Conservation (phyloP, 2,329 filamentous ascomycete genomes). For the Penicillium griseofulvum region DNA sequence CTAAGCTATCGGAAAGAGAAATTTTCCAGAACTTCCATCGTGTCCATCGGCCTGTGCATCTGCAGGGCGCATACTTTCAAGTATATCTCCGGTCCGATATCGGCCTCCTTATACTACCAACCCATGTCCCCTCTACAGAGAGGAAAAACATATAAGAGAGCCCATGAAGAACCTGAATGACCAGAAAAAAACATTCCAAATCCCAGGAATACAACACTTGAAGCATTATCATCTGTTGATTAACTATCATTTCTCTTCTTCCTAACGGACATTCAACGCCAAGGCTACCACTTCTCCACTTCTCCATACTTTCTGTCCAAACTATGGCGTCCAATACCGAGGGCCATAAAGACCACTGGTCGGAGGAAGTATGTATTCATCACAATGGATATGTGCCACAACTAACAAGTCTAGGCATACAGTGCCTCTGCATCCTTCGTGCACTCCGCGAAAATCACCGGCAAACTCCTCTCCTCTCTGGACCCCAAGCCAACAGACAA, state of each 20-base stretch:
- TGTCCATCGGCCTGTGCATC: background rate
- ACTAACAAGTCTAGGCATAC: conserved; percentile 49
- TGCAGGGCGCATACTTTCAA: background rate
- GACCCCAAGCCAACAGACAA: conserved; percentile 57
- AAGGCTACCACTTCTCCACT: conserved; percentile 2
- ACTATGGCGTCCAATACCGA: conserved; percentile 1
- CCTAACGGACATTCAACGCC: background rate
- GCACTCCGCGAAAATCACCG: conserved; percentile 54
- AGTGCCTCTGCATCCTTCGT: conserved; percentile 63
- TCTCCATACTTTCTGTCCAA: background rate
- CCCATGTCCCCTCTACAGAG: background rate
- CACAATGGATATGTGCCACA: background rate
- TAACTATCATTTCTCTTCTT: background rate
- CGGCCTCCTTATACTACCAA: background rate
- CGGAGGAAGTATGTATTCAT: conserved; percentile 30
- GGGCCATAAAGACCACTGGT: conserved; percentile 38
- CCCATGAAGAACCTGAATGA: background rate
- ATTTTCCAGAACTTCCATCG: background rate
- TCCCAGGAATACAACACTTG: background rate
- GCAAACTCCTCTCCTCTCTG: conserved; percentile 58
- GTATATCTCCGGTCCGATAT: conserved; percentile 6
- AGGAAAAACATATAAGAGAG: background rate
- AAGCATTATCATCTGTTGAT: background rate
- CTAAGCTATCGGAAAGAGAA: background rate
- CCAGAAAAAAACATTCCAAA: background rate